These are phyloP conservation scores for Colletotrichum sp. DNA, from an alignment of 2,329 filamentous ascomycete genomes.

Conservation along the genomic window DNA sequence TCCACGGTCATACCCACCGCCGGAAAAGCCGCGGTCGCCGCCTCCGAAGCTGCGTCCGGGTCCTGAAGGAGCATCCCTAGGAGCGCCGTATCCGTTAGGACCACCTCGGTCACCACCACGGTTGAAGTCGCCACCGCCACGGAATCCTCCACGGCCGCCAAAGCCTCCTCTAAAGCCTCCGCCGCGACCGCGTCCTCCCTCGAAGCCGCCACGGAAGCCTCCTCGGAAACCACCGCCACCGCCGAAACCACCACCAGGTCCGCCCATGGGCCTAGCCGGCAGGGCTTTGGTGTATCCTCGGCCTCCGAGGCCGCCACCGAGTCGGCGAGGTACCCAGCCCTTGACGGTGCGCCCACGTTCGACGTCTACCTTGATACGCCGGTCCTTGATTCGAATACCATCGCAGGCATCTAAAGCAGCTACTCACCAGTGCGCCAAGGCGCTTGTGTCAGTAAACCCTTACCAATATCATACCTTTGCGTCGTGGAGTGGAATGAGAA, in stretches of 20 bases:
- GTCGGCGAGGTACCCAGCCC: slow-evolving; percentile 89
- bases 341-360: slow-evolving; percentile 94
- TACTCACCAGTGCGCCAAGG: slow-evolving; percentile 66
- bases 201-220: slow-evolving; percentile 46
- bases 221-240: slow-evolving; percentile 62
- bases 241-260: slow-evolving; percentile 46
- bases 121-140: slow-evolving; percentile 50
- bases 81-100: slow-evolving; percentile 56
- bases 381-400: slow-evolving; percentile 90
- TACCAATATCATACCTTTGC: slow-evolving; percentile 50
- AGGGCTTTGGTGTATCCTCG: slow-evolving; percentile 89
- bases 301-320: slow-evolving; percentile 90
- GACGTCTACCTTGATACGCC: slow-evolving; percentile 92
- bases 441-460: slow-evolving; percentile 72
- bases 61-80: slow-evolving; percentile 65
- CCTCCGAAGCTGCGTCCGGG: slow-evolving; percentile 48
- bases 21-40: slow-evolving; percentile 44
- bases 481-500: slow-evolving; percentile 25
- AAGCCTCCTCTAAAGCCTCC: slow-evolving; percentile 50
- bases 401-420: slow-evolving; percentile 88
- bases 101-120: slow-evolving; percentile 44
- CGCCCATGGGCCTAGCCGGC: slow-evolving; percentile 71
- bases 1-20: slow-evolving; percentile 61
- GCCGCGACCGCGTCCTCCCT: slow-evolving; percentile 36
- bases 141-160: slow-evolving; percentile 61